Base-by-base conservation (phyloP, 208 protist species). In the Leishmania guyanensis region DNA sequence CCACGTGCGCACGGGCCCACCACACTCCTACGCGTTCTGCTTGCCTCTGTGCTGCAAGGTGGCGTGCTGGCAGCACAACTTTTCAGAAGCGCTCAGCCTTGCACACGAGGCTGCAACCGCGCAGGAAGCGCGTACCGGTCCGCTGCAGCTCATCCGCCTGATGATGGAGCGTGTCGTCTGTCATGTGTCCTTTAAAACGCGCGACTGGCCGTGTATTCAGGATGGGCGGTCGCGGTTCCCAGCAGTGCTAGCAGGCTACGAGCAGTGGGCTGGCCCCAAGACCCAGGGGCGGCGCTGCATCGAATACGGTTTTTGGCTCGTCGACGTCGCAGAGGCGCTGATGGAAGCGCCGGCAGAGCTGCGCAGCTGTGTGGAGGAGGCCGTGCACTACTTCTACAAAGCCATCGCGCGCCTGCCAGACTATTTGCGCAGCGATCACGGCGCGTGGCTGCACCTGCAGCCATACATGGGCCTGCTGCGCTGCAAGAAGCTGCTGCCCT, bases 21-120 rank as follows among this genome's bases (percentile, higher is more conserved):
- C 80, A n/a, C 90, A 94, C 87, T 92, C 91, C 79, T 91, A 94
- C 80, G 84, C 91, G 46, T 96, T 94, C 75, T 94, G 91, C 86
- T 76, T 91, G 29, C 93, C 93, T 46, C 77, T 96, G 36, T 85
- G 80, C 73, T 95, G 91, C 83, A 92, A 90, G 76, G 87, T 92
- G 14, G 86, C 89, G 58, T 90, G 90, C 86, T 96, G 93, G 93
- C 82, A 91, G 81, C 74, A 78, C 36, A 75, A 83, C 62, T 92
- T 91, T 56, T 78, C 84, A 1, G 87, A 85, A n/a, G 90, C 91
- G 5, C 85, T 96, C 12, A 65, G 54, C 17, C 78, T 92, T 58
- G 93, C 85, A 50, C 79, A 78, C 46, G 84, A 90, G 78, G 88
- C 82, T 33, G 90, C 85, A 14, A 69, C 77, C 29, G 88, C 86